A percentile compares a stretch with the other conserved stretches of the same genome.
Conservation (phyloP, 2,329 filamentous ascomycete species). For the Sporothrix schenckii region DNA sequence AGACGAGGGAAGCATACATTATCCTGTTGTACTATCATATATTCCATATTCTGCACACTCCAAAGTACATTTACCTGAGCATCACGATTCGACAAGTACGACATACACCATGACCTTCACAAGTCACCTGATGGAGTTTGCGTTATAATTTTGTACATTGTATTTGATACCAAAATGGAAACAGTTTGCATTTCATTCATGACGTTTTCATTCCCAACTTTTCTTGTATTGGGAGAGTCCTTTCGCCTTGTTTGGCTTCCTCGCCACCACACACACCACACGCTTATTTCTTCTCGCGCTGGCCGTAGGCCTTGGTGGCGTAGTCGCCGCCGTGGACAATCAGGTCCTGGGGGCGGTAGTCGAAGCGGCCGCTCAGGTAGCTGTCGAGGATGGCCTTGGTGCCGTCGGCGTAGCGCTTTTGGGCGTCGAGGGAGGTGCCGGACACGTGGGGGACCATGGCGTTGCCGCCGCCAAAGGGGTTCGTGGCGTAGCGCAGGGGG, state of each 20-base stretch:
- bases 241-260: background rate
- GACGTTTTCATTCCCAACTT: conserved; percentile 19
- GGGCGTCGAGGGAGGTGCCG: conserved; percentile 96
- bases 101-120: background rate
- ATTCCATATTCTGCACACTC: background rate
- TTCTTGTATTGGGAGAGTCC: conserved; percentile 4
- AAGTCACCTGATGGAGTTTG: too few relatives aligned
- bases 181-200: conserved; percentile 19
- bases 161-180: conserved; percentile 13
- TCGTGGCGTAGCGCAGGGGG: conserved; percentile 87
- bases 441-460: conserved; percentile 99
- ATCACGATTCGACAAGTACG: background rate
- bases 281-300: conserved; percentile 59
- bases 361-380: conserved; percentile 84
- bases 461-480: conserved; percentile 95
- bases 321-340: conserved; percentile 91
- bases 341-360: conserved; percentile 88
- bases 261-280: background rate
- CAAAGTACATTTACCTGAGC: background rate
- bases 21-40: conserved; percentile 18
- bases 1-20: conserved; percentile 11
- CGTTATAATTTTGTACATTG: conserved; percentile 11
- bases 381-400: conserved; percentile 87
- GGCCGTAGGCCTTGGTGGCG: conserved; percentile 89
- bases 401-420: conserved; percentile 86